phyloP scores from a whole-genome alignment of 306 rosid species.

The Lablab purpureus region DNA sequence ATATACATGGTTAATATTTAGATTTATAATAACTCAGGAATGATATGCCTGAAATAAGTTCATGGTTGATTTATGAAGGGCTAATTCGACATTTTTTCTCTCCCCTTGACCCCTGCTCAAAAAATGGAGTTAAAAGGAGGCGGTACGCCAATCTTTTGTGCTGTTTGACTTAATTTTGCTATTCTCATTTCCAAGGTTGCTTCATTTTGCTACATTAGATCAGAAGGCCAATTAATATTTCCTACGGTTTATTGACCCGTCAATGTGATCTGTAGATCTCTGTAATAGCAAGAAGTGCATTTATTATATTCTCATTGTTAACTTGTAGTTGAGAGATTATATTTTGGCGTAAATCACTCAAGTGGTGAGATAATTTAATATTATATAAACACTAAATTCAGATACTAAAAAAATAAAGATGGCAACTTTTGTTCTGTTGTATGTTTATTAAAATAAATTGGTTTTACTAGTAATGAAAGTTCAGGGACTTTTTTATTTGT shows the following conservation, averaged over 20 bases:
- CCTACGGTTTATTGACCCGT: neutral
- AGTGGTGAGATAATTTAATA: neutral
- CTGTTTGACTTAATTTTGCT: conserved; percentile 30
- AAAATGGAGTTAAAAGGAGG: conserved; percentile 9
- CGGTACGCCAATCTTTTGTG: neutral
- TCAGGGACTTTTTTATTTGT: neutral
- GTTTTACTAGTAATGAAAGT: neutral
- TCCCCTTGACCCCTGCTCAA: too few species aligned
- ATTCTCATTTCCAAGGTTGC: conserved; percentile 12
- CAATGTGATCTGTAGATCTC: conserved; percentile 24
- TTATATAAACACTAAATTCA: conserved; percentile 4
- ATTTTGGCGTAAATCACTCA: conserved; percentile 10
- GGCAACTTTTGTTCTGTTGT: too few species aligned
- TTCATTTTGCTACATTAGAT: conserved; percentile 26
- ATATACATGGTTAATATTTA: conserved; percentile 16
- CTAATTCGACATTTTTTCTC: too few species aligned
- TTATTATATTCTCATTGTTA: neutral
- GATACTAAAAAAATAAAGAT: neutral
- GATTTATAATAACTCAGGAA: conserved; percentile 12
- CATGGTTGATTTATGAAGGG: conserved; percentile 23
- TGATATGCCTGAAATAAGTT: conserved; percentile 17
- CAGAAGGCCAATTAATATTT: conserved; percentile 22
- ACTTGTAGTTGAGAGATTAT: conserved; percentile 8
- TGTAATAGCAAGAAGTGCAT: conserved; percentile 5
- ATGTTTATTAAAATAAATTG: too few species aligned